Evolutionary conservation across 805 yeast species (phyloP).

Genomic region (Candida sanyiensis): DNA sequence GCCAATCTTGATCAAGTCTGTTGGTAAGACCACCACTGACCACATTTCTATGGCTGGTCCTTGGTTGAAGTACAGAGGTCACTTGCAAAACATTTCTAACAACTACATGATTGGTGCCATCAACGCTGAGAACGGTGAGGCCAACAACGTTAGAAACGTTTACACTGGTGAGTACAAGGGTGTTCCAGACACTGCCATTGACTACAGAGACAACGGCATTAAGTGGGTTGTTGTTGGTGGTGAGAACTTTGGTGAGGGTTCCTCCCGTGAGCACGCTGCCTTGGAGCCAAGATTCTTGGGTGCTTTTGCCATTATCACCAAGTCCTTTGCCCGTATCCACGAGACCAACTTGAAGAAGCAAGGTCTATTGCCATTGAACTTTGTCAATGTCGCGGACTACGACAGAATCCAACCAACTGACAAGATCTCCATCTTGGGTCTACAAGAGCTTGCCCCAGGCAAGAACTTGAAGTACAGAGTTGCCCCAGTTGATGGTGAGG

Average conservation of each 20-base stretch:
- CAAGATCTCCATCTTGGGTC: conserved; percentile 80
- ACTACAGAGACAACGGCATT: conserved; percentile 88
- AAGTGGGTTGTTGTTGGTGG: conserved; percentile 98
- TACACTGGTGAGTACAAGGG: conserved; percentile 89
- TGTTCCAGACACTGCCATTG: conserved; percentile 95
- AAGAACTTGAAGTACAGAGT: conserved; percentile 77
- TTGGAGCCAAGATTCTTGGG: conserved; percentile 99
- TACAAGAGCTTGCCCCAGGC: conserved; percentile 86
- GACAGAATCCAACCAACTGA: conserved; percentile 91
- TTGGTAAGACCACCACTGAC: conserved; percentile 98
- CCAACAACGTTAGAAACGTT: conserved; percentile 83
- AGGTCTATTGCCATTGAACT: conserved; percentile 97
- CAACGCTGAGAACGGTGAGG: conserved; percentile 93
- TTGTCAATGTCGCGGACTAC: conserved; percentile 81
- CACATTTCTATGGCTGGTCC: conserved; percentile 99
- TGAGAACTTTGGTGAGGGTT: conserved; percentile 99
- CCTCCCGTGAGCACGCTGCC: conserved; percentile 99
- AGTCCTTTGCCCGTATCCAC: conserved; percentile 97
- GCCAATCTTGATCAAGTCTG: conserved; percentile 93
- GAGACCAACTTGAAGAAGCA: conserved; percentile 99
- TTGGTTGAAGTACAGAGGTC: conserved; percentile 99
- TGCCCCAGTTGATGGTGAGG: conserved; percentile 62
- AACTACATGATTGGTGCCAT: conserved; percentile 99
- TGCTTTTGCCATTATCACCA: conserved; percentile 96
- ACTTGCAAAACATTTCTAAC: conserved; percentile 96